phyloP scores from a whole-genome alignment of 352 stramenopile genomes.

The Thalassiosira allenii region DNA sequence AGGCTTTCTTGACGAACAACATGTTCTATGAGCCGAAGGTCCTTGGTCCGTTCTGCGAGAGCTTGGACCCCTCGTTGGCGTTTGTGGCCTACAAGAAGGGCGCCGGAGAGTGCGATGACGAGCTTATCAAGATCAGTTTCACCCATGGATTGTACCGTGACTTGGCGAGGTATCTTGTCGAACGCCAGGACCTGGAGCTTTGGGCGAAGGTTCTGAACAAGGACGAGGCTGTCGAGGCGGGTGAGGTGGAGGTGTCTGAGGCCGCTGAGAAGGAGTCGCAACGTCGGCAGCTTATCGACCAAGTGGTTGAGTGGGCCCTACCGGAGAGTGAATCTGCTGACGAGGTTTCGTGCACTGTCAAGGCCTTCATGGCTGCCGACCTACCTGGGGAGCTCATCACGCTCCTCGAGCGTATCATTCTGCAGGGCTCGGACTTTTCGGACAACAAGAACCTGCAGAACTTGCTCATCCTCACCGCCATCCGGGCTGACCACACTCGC shows the following conservation, averaged over 20 bases:
- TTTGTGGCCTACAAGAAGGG: conserved; percentile 99
- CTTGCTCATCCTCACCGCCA: conserved; percentile 99
- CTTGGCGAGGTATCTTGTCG: conserved; percentile 98
- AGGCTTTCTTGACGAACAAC: conserved; percentile 99
- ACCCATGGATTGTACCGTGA: conserved; percentile 99
- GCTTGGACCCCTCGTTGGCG: conserved; percentile 98
- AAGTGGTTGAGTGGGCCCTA: conserved; percentile 99
- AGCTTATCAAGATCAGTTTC: conserved; percentile 98
- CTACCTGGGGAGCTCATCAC: conserved; percentile 99
- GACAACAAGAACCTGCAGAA: conserved; percentile 99
- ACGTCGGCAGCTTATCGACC: conserved; percentile 97
- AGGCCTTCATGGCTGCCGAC: conserved; percentile 99
- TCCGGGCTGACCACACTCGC: conserved; percentile 97
- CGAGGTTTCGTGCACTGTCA: conserved; percentile 99
- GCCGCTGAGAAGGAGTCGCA: conserved; percentile 90
- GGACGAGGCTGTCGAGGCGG: conserved; percentile 89
- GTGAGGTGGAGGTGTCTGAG: conserved; percentile 20
- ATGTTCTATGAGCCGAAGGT: conserved; percentile 99
- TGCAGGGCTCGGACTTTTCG: conserved; percentile 99
- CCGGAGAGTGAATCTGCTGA: conserved; percentile 96
- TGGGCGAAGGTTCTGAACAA: conserved; percentile 96
- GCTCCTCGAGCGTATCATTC: conserved; percentile 98
- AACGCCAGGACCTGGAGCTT: conserved; percentile 98
- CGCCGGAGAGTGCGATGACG: conserved; percentile 97
- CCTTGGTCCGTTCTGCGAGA: conserved; percentile 99